Base-by-base conservation (phyloP, 805 yeast species). In the Suhomyces kilbournensis region DNA sequence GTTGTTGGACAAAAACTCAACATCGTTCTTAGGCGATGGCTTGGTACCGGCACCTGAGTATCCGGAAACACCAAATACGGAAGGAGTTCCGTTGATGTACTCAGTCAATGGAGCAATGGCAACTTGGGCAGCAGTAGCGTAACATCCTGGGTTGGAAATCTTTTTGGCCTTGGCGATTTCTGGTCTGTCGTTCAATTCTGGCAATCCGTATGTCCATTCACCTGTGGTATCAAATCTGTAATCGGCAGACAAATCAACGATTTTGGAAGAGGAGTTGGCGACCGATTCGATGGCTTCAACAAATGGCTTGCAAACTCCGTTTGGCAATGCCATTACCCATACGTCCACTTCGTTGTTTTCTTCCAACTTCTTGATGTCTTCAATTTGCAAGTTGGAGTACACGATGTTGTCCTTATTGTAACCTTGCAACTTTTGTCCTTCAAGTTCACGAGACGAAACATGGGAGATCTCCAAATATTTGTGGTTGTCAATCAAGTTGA, bases 301-400 rank as follows among this genome's bases (percentile, higher is more conserved):
- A 67, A 88, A 88, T 51, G 91, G 94, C 66, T 85, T 84, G 66
- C 98, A 94, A 38, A 94, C 97, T 47, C 97, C 97, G 68, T 94
- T 94, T 57, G 99, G 99, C 63, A 94, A 80, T 1, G 99, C 99
- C 99, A 96, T 94, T 25, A 96, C 96, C 99, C 99, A 94, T 49
- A 92, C 86, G 64, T 94, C 99, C 53, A 94, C 89, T 50, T 82
- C 88, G 47, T 84, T 82, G 46, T 83, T 75, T 57, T 84, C 79
- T 71, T 93, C 99, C 56, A 94, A 73, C 57, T 77, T 73, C 64
- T 83, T 83, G 58, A 94, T 86, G 61, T 94, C 98, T 64, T 90
- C 97, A 44, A 86, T 80, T 66, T 86, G 92, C 61, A 94, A 77
- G 71, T 92, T 94, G 56, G 89, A 89, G 72, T 94, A 94, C 49